A percentile compares a stretch with the other conserved stretches of the same genome.
phyloP scores from a whole-genome alignment of 2,329 filamentous ascomycete genomes.

The Trichoderma polysporum region DNA sequence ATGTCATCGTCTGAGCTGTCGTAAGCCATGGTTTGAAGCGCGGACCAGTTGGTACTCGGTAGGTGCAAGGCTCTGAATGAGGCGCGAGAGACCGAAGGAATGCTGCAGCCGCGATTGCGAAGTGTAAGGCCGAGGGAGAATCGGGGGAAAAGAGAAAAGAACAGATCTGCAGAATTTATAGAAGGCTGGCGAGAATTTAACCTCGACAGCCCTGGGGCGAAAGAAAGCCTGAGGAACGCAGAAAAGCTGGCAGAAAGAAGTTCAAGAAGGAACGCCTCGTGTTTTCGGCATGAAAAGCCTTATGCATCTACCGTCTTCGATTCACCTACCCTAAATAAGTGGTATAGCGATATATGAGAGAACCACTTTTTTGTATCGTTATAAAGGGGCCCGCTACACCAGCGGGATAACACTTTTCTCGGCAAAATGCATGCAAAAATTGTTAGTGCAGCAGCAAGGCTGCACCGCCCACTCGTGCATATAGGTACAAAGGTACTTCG shows the following conservation, averaged over 20 bases:
- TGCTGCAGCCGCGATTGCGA: conserved; percentile 21
- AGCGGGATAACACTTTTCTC: background rate
- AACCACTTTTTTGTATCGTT: background rate
- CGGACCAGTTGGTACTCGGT: conserved; percentile 23
- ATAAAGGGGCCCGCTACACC: background rate
- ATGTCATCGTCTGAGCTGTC: conserved; percentile 75
- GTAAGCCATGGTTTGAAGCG: conserved; percentile 47
- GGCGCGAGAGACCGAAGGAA: background rate
- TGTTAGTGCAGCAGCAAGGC: conserved; percentile 3
- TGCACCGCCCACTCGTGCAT: background rate
- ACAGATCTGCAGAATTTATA: conserved; percentile 21
- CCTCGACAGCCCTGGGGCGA: conserved; percentile 24
- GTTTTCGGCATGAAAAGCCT: conserved; percentile 24
- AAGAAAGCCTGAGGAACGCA: conserved; percentile 23
- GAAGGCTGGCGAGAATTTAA: conserved; percentile 29
- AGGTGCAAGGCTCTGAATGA: conserved; percentile 18
- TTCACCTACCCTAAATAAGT: background rate
- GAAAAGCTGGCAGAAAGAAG: conserved; percentile 21
- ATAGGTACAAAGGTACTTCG: conserved; percentile 3
- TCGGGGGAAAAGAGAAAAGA: conserved; percentile 23
- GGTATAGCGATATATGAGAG: background rate
- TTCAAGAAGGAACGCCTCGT: conserved; percentile 25
- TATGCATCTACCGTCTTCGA: conserved; percentile 15
- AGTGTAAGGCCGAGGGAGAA: conserved; percentile 21
- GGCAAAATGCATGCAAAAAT: background rate